Conservation (phyloP, 768 basidiomycete species). For the Lentinus tigrinus region DNA sequence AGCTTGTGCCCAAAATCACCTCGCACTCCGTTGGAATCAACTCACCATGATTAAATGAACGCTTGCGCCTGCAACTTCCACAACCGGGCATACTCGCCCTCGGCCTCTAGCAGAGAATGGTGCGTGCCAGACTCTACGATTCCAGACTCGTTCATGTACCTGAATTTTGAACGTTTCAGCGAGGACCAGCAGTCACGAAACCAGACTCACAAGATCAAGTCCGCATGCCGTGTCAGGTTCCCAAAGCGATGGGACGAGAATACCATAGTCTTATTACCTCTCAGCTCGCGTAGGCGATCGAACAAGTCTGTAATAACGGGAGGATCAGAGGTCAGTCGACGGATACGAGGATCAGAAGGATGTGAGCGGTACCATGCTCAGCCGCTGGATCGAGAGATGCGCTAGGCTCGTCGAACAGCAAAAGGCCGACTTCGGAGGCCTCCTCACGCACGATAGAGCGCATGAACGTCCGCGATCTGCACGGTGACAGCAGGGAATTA, state of each 20-base stretch:
- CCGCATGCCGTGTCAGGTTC: constrained; percentile 70
- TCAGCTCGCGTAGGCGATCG: constrained; percentile 60
- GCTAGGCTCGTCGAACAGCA: constrained; percentile 28
- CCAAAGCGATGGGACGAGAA: constrained; percentile 78
- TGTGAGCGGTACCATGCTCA: too few species aligned
- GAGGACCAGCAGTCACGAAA: too few species aligned
- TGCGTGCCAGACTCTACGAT: constrained; percentile 70
- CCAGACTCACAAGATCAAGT: constrained; percentile 45
- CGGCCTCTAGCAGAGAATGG: constrained; percentile 46
- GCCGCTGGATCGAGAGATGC: constrained; percentile 50
- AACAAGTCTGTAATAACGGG: constrained; percentile 52
- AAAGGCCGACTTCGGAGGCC: constrained; percentile 15
- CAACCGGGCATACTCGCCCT: constrained; percentile 67
- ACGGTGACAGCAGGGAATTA: too few species aligned
- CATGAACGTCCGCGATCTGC: constrained; percentile 28
- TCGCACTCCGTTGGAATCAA: too few species aligned
- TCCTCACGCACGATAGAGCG: constrained; percentile 27
- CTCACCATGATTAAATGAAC: constrained; percentile 33
- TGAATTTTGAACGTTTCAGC: constrained; percentile 25
- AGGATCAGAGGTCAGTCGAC: constrained; percentile 13
- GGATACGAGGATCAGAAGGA: constrained; percentile 54
- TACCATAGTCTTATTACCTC: constrained; percentile 80
- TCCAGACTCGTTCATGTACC: constrained; percentile 66
- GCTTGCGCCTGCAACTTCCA: constrained; percentile 73
- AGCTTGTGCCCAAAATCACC: too few species aligned